Base-by-base conservation (phyloP, 2,329 filamentous ascomycete species). In the Podosphaera xanthii region DNA sequence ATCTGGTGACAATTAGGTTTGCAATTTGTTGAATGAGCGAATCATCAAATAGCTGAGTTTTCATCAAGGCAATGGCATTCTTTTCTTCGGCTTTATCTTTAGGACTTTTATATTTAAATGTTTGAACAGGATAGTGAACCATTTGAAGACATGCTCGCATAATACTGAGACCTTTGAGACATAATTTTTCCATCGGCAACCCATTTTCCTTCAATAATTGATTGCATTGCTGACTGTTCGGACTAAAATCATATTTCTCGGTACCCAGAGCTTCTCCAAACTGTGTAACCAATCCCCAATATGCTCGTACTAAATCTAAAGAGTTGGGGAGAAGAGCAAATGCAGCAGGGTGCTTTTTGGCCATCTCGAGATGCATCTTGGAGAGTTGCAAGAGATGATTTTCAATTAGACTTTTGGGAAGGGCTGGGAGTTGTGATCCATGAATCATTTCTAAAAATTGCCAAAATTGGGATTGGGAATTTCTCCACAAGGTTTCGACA, bases 321-420 rank as follows among this genome's bases (percentile, higher is more conserved):
- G 87, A 89, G 66, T 87, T 83, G 1, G 89, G 87, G 5, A 98
- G 77, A 10, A 87, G 75, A 0, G 84, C 82, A 70, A 96, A 97
- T 59, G 88, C 86, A 2, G 86, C 83, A 0, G 90, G 82, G 69
- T 95, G 89, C 4, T 76, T 73, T 57, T 81, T 80, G 0, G 87
- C 82, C 83, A 97, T 91, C 59, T 88, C 83, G 46, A 94, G 77
- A 69, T 97, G 92, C 2, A 98, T 74, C 71, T 97, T 98, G 2
- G 90, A 83, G 57, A 97, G 83, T 68, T 97, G 90, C 49, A 96
- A 72, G 1, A 95, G 75, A 68, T 96, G 90, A 68, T 89, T 94
- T 63, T 86, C 86, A n/a, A 94, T 73, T 33, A 84, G 68, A 42
- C 77, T 78, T 60, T 79, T 78, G 3, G 72, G 69, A 1, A 75